Conservation (phyloP, 2,329 filamentous ascomycete genomes). For the Arachnomyces sp. region DNA sequence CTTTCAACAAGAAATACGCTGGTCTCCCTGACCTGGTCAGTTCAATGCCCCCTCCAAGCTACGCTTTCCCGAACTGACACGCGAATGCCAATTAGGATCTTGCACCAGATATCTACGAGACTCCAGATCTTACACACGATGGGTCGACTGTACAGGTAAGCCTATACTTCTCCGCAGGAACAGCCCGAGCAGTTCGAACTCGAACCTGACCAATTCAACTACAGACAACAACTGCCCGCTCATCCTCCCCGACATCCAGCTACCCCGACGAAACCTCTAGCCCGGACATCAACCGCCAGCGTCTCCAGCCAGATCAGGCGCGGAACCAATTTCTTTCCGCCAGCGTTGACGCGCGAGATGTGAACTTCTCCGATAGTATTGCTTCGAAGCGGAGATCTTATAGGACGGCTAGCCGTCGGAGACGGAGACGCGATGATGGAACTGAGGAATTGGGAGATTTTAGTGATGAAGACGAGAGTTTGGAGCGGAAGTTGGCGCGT, state of each 20-base stretch:
- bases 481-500: constrained; percentile 71
- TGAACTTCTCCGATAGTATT: constrained; percentile 85
- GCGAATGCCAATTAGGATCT: constrained; percentile 54
- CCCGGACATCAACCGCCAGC: constrained; percentile 64
- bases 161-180: constrained; percentile 8
- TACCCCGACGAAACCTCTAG: constrained; percentile 48
- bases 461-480: constrained; percentile 68
- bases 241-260: constrained; percentile 43
- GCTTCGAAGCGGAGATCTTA: constrained; percentile 77
- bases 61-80: constrained; percentile 13
- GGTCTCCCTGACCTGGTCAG: constrained; percentile 68
- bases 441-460: constrained; percentile 61
- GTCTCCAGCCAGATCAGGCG: constrained; percentile 69
- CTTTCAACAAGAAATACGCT: constrained; percentile 72
- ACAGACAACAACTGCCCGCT: constrained; percentile 48
- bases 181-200: neutral
- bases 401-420: constrained; percentile 60
- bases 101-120: constrained; percentile 93
- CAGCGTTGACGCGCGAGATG: constrained; percentile 65
- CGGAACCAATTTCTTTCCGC: constrained; percentile 69
- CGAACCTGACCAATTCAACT: constrained; percentile 47
- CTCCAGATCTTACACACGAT: constrained; percentile 84
- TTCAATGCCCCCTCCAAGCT: constrained; percentile 3
- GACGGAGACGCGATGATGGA: constrained; percentile 39
- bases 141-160: constrained; percentile 73